Evolutionary conservation across 176 grass and related monocot species (phyloP).

Genomic region (Eragrostis curvula): DNA sequence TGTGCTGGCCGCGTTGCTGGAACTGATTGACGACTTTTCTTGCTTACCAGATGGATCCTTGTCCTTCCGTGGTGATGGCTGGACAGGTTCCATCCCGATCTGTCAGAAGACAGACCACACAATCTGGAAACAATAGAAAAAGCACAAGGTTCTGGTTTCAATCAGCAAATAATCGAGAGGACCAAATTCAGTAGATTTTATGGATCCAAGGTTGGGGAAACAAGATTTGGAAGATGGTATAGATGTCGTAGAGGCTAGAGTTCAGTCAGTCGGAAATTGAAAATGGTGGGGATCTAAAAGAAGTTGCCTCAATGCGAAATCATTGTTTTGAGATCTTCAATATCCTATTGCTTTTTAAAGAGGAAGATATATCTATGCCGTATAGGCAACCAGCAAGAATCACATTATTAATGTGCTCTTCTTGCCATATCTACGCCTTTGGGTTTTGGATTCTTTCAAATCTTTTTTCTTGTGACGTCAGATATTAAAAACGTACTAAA

Average conservation of each 20-base stretch:
- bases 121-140: not conserved
- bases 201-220: not conserved
- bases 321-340: not conserved
- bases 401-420: not conserved
- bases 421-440: not conserved
- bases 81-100: constrained; percentile 37
- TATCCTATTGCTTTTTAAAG: not conserved
- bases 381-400: not conserved
- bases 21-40: too few relatives aligned
- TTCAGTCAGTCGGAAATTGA: not conserved
- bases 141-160: too few relatives aligned
- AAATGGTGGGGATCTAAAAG: not conserved
- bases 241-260: not conserved
- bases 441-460: not conserved
- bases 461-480: not conserved
- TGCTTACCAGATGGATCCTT: not conserved
- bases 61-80: constrained; percentile 16
- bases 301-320: not conserved
- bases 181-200: not conserved
- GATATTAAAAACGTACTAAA: not conserved
- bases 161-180: not conserved
- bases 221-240: not conserved
- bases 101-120: constrained; percentile 19
- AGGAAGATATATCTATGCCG: not conserved
- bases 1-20: not conserved